Conservation (phyloP, 2,329 filamentous ascomycete genomes). For the Claviceps spartinae region DNA sequence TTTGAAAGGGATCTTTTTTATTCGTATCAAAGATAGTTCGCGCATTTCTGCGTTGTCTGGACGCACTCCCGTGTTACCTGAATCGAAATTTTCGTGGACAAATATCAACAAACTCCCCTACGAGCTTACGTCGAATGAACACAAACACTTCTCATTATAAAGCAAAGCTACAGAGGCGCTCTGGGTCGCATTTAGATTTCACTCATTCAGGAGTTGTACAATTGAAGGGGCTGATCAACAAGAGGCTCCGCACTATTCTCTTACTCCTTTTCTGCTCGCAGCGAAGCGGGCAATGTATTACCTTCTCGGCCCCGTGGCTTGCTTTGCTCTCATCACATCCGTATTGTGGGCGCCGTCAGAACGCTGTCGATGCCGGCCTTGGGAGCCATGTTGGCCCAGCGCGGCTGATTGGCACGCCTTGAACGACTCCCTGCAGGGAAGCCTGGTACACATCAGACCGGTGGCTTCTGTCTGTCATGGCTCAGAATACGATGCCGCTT, state of each 20-base stretch:
- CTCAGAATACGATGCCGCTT: not conserved
- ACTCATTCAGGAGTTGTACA: too few species aligned
- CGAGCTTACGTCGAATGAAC: too few species aligned
- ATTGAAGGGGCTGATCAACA: too few species aligned
- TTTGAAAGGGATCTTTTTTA: not conserved
- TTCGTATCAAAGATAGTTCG: too few species aligned
- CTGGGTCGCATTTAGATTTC: too few species aligned
- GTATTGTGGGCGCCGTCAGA: not conserved
- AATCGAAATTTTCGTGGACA: not conserved
- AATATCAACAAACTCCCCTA: not conserved
- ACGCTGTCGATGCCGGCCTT: not conserved
- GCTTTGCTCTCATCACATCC: not conserved
- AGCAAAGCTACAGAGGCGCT: too few species aligned
- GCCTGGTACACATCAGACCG: not conserved
- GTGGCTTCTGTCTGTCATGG: not conserved
- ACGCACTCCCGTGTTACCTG: too few species aligned
- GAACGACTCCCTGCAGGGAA: not conserved
- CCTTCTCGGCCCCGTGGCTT: not conserved
- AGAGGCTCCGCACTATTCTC: not conserved
- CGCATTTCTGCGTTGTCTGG: too few species aligned
- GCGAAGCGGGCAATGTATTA: not conserved
- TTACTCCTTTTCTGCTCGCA: not conserved
- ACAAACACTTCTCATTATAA: too few species aligned
- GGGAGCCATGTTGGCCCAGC: not conserved
- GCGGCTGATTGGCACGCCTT: not conserved